These are phyloP conservation scores for Phytophthora sansomeana DNA, from an alignment of 352 stramenopile species.

Conservation along the genomic window DNA sequence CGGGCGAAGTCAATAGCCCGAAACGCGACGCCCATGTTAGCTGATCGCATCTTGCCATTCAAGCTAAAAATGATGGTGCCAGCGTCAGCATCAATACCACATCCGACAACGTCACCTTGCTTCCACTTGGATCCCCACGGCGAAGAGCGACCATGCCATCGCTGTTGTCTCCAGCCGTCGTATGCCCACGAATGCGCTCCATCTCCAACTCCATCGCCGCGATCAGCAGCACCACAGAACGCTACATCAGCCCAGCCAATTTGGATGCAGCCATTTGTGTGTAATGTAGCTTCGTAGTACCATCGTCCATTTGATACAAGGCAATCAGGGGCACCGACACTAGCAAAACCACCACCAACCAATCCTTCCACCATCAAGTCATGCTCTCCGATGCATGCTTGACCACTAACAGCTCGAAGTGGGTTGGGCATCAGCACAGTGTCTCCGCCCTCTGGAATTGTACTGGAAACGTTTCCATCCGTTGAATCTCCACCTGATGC, in stretches of 20 bases:
- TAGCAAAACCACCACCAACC: conserved; percentile 86
- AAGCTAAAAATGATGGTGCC: conserved; percentile 92
- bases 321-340: conserved; percentile 83
- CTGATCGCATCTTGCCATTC: conserved; percentile 90
- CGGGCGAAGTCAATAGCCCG: conserved; percentile 82
- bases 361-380: conserved; percentile 89
- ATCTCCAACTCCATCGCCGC: conserved; percentile 94
- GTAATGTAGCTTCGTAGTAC: conserved; percentile 95
- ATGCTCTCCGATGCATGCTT: conserved; percentile 86
- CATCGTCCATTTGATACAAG: conserved; percentile 81
- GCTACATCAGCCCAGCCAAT: conserved; percentile 93
- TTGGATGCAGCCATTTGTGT: conserved; percentile 94
- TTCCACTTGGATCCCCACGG: conserved; percentile 93
- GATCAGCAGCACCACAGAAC: conserved; percentile 87
- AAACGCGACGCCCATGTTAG: conserved; percentile 90
- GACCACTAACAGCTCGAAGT: conserved; percentile 82
- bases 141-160: conserved; percentile 90
- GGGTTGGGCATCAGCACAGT: conserved; percentile 72
- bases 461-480: conserved; percentile 32
- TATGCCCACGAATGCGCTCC: conserved; percentile 93
- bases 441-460: conserved; percentile 47
- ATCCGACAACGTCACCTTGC: conserved; percentile 92
- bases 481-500: conserved; percentile 39
- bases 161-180: conserved; percentile 92
- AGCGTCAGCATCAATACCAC: conserved; percentile 87